Percentiles rank a stretch among this genome's conserved stretches.
These are phyloP conservation scores for Tolypocladium sp. DNA, from an alignment of 2,329 filamentous ascomycete genomes.

Conservation along the genomic window DNA sequence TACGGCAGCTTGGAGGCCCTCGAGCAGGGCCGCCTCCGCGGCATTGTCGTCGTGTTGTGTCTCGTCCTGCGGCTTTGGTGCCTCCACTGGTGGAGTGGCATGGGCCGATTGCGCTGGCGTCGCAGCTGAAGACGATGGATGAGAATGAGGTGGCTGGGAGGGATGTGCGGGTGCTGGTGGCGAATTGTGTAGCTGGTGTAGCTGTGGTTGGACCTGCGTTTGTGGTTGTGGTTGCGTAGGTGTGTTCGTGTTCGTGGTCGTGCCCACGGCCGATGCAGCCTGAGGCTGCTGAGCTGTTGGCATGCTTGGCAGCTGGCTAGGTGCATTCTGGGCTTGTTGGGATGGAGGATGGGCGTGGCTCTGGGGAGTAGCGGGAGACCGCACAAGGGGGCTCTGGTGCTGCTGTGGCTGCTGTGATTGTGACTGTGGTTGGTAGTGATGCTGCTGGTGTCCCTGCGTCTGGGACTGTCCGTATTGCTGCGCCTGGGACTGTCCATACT, in stretches of 20 bases:
- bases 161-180: not conserved
- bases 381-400: not conserved
- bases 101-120: not conserved
- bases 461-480: not conserved
- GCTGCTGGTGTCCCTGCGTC: slow-evolving; percentile 9
- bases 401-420: slow-evolving; percentile 13
- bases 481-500: slow-evolving; percentile 4
- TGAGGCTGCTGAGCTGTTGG: not conserved
- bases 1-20: slow-evolving; percentile 24
- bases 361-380: slow-evolving; percentile 1
- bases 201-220: slow-evolving; percentile 10
- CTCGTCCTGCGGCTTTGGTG: slow-evolving; percentile 12
- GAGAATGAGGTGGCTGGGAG: slow-evolving; percentile 1
- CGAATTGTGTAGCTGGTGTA: not conserved
- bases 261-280: not conserved
- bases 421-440: slow-evolving; percentile 9
- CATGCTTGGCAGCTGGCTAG: not conserved
- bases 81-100: slow-evolving; percentile 11
- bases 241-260: not conserved
- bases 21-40: slow-evolving; percentile 22
- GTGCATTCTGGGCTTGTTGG: not conserved
- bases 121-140: not conserved
- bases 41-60: slow-evolving; percentile 20
- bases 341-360: not conserved
- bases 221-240: not conserved